Conservation (phyloP, 2,329 filamentous ascomycete genomes). For the Teratosphaeria viscida region DNA sequence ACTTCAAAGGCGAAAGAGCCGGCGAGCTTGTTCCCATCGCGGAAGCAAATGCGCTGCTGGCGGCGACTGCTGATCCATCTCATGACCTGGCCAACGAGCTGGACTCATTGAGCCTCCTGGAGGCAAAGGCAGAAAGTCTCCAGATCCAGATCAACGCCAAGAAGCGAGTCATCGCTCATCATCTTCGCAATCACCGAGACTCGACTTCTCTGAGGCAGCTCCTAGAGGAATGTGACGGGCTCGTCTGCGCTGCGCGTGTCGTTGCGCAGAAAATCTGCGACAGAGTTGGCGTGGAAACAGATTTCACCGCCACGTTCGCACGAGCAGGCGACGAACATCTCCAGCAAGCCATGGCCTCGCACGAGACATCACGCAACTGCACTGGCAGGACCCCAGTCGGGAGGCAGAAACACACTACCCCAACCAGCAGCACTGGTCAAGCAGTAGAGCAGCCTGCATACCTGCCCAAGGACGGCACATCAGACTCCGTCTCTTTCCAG, state of each 20-base stretch:
- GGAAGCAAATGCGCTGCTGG: not conserved
- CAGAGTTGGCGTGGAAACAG: conserved; percentile 15
- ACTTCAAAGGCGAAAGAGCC: not conserved
- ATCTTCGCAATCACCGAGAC: conserved; percentile 28
- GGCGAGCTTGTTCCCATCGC: not conserved
- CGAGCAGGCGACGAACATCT: not conserved
- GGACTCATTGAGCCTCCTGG: conserved; percentile 27
- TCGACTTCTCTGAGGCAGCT: conserved; percentile 30
- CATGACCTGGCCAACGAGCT: conserved; percentile 29
- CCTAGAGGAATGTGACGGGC: conserved; percentile 32
- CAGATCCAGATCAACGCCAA: conserved; percentile 16
- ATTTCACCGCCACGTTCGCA: conserved; percentile 8
- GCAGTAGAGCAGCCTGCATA: not conserved
- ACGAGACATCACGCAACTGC: conserved; percentile 2
- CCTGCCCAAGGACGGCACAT: conserved; percentile 8
- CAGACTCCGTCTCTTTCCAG: conserved; percentile 7
- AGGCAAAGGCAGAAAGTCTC: conserved; percentile 18
- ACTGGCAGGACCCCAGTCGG: not conserved
- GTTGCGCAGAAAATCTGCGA: conserved; percentile 23
- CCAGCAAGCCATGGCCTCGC: not conserved
- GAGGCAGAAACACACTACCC: not conserved
- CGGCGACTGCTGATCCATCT: not conserved
- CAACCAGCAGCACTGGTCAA: not conserved
- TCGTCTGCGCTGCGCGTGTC: conserved; percentile 33
- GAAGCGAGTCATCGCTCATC: conserved; percentile 27